Conservation (phyloP, 495 filamentous ascomycete species). For the Talaromyces trachyspermus region DNA sequence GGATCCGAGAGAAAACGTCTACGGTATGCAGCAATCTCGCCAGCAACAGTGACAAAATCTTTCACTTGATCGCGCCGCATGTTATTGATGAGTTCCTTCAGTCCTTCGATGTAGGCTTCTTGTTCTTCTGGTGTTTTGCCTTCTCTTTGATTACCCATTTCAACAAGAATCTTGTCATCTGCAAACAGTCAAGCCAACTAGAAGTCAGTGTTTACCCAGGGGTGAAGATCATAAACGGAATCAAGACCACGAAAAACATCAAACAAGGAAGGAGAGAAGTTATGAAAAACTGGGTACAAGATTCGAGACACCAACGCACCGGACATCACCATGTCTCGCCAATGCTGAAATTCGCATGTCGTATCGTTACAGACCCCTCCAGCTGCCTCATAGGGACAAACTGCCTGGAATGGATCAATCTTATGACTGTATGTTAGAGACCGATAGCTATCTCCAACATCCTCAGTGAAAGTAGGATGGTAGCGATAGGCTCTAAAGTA, state of each 20-base stretch:
- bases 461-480: constrained; percentile 63
- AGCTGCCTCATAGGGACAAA: constrained; percentile 68
- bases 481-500: constrained; percentile 84
- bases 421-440: constrained; percentile 90
- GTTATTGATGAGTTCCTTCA: constrained; percentile 67
- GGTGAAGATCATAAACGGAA: constrained; percentile 8
- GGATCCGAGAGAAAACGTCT: constrained; percentile 55
- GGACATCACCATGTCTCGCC: constrained; percentile 62
- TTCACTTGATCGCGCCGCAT: constrained; percentile 66
- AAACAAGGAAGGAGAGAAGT: constrained; percentile 7
- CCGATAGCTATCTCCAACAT: constrained; percentile 67
- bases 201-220: constrained; percentile 52
- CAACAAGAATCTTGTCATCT: constrained; percentile 84
- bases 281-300: constrained; percentile 10
- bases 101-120: constrained; percentile 62
- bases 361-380: constrained; percentile 72
- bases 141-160: constrained; percentile 68
- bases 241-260: no score
- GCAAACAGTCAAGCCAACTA: constrained; percentile 39
- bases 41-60: constrained; percentile 74
- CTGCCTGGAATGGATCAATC: constrained; percentile 62
- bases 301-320: constrained; percentile 61
- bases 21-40: constrained; percentile 78
- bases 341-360: constrained; percentile 70
- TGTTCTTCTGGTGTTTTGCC: constrained; percentile 63